These are phyloP conservation scores for Litchi chinensis DNA, from an alignment of 345 rosid species.

Conservation along the genomic window DNA sequence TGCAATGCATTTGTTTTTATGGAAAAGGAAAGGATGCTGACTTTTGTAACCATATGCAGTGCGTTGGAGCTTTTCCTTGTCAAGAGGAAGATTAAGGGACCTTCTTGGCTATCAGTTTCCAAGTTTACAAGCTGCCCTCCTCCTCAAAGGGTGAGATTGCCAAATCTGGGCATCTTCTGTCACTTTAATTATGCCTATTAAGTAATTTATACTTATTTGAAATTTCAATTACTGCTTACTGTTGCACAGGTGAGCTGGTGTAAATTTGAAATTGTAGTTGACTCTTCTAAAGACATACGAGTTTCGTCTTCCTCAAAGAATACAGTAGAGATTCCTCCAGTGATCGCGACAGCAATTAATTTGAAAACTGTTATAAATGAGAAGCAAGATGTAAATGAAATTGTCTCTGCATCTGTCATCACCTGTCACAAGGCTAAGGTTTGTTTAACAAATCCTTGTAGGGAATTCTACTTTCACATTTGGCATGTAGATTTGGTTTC, in stretches of 20 bases:
- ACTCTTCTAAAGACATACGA: constrained; percentile 65
- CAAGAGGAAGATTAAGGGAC: constrained; percentile 88
- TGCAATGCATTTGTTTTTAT: neutral
- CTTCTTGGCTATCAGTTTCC: constrained; percentile 88
- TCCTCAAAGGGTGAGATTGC: constrained; percentile 70
- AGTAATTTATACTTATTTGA: constrained; percentile 13
- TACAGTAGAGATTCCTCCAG: constrained; percentile 67
- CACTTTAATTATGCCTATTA: constrained; percentile 18
- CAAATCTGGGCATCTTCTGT: constrained; percentile 9
- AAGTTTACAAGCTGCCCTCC: constrained; percentile 68
- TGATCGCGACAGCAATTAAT: constrained; percentile 86
- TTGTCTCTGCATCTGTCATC: constrained; percentile 88
- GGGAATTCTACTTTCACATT: constrained; percentile 2
- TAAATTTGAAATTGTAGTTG: constrained; percentile 80
- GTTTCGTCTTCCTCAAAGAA: constrained; percentile 54
- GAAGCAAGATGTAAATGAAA: constrained; percentile 82
- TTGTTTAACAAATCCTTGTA: constrained; percentile 34
- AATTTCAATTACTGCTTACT: constrained; percentile 27
- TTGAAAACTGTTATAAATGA: constrained; percentile 83
- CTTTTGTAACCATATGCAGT: constrained; percentile 49
- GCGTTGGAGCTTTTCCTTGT: constrained; percentile 94
- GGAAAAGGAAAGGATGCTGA: constrained; percentile 6
- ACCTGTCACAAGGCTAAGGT: constrained; percentile 97
- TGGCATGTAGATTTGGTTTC: neutral
- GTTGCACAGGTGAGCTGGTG: constrained; percentile 92